Conservation (phyloP, 306 rosid species). For the Medicago lupulina region DNA sequence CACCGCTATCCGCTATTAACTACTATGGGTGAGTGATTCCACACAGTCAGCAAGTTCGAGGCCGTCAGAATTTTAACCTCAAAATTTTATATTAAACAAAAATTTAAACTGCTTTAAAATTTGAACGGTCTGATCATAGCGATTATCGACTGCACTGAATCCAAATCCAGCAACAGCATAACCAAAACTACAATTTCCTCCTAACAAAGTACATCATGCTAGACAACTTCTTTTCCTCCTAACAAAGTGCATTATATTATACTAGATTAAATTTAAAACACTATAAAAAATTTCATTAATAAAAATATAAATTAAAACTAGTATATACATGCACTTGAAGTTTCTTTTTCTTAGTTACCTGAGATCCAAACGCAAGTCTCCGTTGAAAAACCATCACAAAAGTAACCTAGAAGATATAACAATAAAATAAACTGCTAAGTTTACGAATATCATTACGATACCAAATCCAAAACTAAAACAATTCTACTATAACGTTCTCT, state of each 20-base stretch:
- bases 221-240: neutral
- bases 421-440: slow-evolving; percentile 37
- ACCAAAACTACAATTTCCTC: slow-evolving; percentile 1
- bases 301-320: slow-evolving; percentile 25
- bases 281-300: slow-evolving; percentile 25
- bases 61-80: no score
- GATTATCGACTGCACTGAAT: no score
- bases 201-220: slow-evolving; percentile 19
- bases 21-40: no score
- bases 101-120: no score
- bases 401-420: slow-evolving; percentile 30
- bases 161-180: no score
- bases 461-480: neutral
- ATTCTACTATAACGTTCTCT: neutral
- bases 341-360: slow-evolving; percentile 39
- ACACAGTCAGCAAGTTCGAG: no score
- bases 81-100: no score
- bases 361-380: slow-evolving; percentile 39
- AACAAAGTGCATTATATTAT: slow-evolving; percentile 22
- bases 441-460: neutral
- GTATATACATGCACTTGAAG: slow-evolving; percentile 22
- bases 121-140: no score
- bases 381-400: slow-evolving; percentile 31
- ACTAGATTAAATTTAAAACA: no score
- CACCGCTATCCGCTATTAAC: no score